These are phyloP conservation scores for Pseudonitzschia pungens DNA, from an alignment of 108 stramenopile genomes.

Conservation along the genomic window DNA sequence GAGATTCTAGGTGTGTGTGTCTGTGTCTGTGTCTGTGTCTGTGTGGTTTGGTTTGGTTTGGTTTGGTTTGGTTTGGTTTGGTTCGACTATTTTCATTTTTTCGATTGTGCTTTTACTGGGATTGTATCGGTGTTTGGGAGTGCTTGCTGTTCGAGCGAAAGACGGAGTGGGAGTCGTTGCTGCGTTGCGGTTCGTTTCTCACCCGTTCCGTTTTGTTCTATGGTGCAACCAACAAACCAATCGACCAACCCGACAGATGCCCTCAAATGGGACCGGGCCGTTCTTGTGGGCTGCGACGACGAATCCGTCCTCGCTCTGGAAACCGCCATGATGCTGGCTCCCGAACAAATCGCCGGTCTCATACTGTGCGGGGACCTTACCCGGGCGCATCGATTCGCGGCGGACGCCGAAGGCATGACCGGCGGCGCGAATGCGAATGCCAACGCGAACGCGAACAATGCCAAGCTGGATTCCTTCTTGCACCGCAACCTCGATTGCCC, in stretches of 20 bases:
- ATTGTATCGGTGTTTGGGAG: no score
- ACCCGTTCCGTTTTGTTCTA: no score
- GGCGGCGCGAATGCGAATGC: no score
- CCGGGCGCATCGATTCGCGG: constrained; percentile 22
- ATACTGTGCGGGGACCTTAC: constrained; percentile 49
- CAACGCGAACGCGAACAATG: neutral
- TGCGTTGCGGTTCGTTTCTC: no score
- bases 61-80: no score
- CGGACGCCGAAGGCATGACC: no score
- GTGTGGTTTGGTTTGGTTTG: neutral
- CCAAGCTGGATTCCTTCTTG: constrained; percentile 39
- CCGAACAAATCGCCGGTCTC: constrained; percentile 47
- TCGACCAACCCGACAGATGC: no score
- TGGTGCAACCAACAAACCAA: no score
- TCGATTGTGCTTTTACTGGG: no score
- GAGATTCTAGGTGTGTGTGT: constrained; percentile 20
- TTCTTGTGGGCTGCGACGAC: constrained; percentile 55
- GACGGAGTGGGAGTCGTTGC: no score
- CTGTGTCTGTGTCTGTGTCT: neutral
- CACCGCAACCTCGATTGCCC: constrained; percentile 44
- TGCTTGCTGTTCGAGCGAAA: no score
- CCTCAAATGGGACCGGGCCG: constrained; percentile 48
- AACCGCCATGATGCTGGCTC: constrained; percentile 49
- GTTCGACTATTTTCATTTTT: no score
- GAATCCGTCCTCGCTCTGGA: constrained; percentile 50